Evolutionary conservation across 202 grass and related monocot species (phyloP).

Genomic region (Bolboschoenoplectus hybrid): DNA sequence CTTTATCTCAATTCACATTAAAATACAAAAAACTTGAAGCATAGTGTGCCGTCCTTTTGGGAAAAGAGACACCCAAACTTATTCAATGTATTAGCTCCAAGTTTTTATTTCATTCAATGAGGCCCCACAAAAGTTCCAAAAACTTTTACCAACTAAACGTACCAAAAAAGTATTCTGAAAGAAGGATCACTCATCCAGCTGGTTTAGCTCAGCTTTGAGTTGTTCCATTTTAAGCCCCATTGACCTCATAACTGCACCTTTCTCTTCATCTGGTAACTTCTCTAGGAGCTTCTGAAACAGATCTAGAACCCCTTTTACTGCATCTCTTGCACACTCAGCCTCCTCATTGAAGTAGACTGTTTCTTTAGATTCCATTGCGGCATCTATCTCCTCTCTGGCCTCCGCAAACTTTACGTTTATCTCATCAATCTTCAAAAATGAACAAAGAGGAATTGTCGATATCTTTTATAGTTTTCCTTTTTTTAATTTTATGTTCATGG

Average conservation of each 20-base stretch:
- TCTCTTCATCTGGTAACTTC: constrained; percentile 60
- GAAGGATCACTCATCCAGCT: constrained; percentile 65
- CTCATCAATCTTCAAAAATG: constrained; percentile 50
- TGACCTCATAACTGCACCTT: constrained; percentile 62
- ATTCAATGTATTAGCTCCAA: not conserved
- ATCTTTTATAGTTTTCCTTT: not conserved
- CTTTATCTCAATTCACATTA: not conserved
- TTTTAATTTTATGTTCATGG: not conserved
- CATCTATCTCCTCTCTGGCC: constrained; percentile 93
- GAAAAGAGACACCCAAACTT: not conserved
- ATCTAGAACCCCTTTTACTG: constrained; percentile 55
- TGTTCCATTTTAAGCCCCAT: constrained; percentile 99
- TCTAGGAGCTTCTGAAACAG: constrained; percentile 73
- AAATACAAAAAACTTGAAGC: constrained; percentile 2
- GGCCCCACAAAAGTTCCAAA: not conserved
- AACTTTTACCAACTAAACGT: constrained; percentile 4
- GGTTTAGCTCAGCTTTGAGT: constrained; percentile 93
- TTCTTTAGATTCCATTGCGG: constrained; percentile 91
- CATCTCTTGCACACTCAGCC: constrained; percentile 75
- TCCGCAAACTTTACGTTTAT: constrained; percentile 95
- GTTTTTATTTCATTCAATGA: constrained; percentile 17
- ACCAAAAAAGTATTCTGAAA: constrained; percentile 10
- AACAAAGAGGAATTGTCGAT: not conserved
- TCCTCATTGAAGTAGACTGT: constrained; percentile 97
- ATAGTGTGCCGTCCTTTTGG: not conserved